Evolutionary conservation across 208 protist genomes (phyloP), one percentile per base, ranked within the genome.

Genomic region (Leishmania guyanensis): DNA sequence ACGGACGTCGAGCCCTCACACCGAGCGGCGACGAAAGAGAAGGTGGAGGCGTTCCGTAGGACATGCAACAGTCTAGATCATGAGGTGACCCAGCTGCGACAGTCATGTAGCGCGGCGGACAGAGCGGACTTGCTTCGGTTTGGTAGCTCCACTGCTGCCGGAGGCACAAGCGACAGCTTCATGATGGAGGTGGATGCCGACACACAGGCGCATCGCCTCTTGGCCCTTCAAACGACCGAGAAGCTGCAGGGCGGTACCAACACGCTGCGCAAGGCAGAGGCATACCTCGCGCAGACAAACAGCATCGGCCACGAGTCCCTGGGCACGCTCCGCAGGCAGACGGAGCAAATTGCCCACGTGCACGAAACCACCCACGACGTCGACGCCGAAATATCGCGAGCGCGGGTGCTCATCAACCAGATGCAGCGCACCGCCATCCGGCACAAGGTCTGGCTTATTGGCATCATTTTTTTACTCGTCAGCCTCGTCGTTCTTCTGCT

Each of bases 371-470:
- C 88, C 16, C 75, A 90, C 72, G 87, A 94, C 10, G 89, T 92
- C 14, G 93, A 95, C 74, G 87, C 77, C 22, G 92, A 94, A 77
- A 69, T 97, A 14, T 85, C 87, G n/a, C 85, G 88, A 10, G 82
- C 91, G 36, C 86, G 86, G 46, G 81, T 82, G 48, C 50, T 97
- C 16, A 75, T 97, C 36, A 82, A 84, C 65, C 82, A 86, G n/a
- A 97, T 97, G 92, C 93, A 93, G 56, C 83, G 84, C 33, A 92
- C 89, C 8, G 92, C 89, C 48, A 68, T 88, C 10, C 90, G 91
- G 73, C 84, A 94, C 79, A 96, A 93, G 74, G 12, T 91, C 39
- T 91, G 69, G 48, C 81, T 96, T 14, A 71, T 81, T 16, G 80
- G 83, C 29, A 83, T 93, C 50, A 94, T 94, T 54, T n/a, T 86